These are phyloP conservation scores for Gossypium lobatum DNA, from an alignment of 441 rosid species.

Conservation along the genomic window DNA sequence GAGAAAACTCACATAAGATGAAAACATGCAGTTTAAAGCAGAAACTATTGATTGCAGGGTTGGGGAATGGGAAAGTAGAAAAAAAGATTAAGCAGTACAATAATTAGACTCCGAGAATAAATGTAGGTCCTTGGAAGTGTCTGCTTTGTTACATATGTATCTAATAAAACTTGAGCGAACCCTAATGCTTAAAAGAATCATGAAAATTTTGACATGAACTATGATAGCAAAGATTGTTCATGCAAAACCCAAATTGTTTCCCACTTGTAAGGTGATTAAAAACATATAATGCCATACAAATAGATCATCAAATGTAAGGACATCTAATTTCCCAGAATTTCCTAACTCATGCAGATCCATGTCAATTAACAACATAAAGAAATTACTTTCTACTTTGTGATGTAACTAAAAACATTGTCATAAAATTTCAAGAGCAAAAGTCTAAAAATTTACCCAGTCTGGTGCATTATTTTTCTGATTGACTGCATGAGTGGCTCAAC, in stretches of 20 bases:
- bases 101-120: neutral
- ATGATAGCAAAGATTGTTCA: neutral
- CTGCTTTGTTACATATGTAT: neutral
- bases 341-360: neutral
- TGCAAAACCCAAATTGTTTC: neutral
- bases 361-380: neutral
- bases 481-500: constrained; percentile 66
- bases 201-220: neutral
- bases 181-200: neutral
- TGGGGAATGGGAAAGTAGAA: neutral
- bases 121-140: neutral
- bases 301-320: neutral
- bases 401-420: neutral
- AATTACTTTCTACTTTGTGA: neutral
- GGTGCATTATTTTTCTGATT: constrained; percentile 57
- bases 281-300: neutral
- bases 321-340: neutral
- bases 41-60: neutral
- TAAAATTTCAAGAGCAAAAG: neutral
- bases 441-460: constrained; percentile 44
- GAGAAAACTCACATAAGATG: constrained; percentile 9
- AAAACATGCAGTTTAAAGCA: constrained; percentile 10
- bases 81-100: neutral
- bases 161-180: neutral
- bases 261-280: neutral